phyloP scores from a whole-genome alignment of 768 basidiomycete species.

The Hygrocybe punicea region DNA sequence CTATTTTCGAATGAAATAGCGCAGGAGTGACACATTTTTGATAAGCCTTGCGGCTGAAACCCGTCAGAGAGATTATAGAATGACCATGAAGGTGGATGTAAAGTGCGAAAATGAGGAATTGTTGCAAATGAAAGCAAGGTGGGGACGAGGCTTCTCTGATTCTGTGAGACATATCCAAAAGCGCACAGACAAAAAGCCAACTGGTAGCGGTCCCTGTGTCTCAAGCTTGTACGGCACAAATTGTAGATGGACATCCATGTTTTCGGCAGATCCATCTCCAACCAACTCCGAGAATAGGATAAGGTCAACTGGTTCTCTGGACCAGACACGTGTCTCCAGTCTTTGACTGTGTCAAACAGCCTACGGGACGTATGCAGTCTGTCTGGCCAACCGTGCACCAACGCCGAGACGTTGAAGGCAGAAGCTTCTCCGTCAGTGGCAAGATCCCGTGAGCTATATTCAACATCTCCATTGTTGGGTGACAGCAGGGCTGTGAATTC shows the following conservation, averaged over 20 bases:
- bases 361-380: slow-evolving; percentile 7
- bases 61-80: slow-evolving; percentile 22
- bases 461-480: background rate
- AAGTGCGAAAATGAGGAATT: slow-evolving; percentile 8
- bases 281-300: slow-evolving; percentile 29
- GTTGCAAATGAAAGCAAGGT: slow-evolving; percentile 34
- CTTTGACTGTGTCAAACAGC: slow-evolving; percentile 11
- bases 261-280: slow-evolving; percentile 16
- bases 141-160: slow-evolving; percentile 17
- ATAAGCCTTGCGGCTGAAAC: slow-evolving; percentile 13
- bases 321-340: background rate
- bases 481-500: background rate
- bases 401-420: slow-evolving; percentile 3
- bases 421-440: background rate
- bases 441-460: slow-evolving; percentile 3
- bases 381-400: slow-evolving; percentile 10
- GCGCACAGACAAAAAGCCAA: slow-evolving; percentile 33
- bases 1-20: slow-evolving; percentile 1
- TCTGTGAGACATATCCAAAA: slow-evolving; percentile 25
- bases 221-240: slow-evolving; percentile 15
- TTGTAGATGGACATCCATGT: slow-evolving; percentile 31
- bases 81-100: slow-evolving; percentile 15
- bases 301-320: background rate
- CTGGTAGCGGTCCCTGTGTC: slow-evolving; percentile 12
- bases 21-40: background rate